Percentiles rank a stretch among this genome's conserved stretches.
Evolutionary conservation across 257 asterid genomes (phyloP).

Genomic region (Ligustrum vulgare): DNA sequence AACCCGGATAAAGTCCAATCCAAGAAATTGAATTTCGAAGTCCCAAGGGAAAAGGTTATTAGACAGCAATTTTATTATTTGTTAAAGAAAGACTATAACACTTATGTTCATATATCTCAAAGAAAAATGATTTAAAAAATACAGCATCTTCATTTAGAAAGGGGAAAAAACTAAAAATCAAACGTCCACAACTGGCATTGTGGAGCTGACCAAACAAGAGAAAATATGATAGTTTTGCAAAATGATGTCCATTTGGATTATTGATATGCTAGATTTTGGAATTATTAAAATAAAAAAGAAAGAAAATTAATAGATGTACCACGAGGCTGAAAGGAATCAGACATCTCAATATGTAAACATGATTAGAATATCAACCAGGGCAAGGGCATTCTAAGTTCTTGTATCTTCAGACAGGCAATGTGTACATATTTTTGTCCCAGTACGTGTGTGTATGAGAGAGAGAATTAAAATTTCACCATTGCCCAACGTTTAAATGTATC

Average conservation of each 20-base stretch:
- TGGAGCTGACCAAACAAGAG: neutral
- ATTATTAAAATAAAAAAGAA: no score
- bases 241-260: neutral
- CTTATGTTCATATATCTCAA: neutral
- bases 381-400: neutral
- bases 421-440: neutral
- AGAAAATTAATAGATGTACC: neutral
- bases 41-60: neutral
- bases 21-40: neutral
- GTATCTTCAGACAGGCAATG: neutral
- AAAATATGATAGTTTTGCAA: neutral
- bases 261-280: neutral
- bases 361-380: neutral
- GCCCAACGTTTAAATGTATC: conserved; percentile 95
- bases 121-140: no score
- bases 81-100: neutral
- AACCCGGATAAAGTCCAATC: conserved; percentile 15
- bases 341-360: neutral
- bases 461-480: conserved; percentile 42
- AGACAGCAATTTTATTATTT: neutral
- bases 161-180: neutral
- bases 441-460: neutral
- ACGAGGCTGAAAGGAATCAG: neutral
- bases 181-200: neutral
- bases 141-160: neutral